phyloP scores from a whole-genome alignment of 768 basidiomycete genomes.

The Amanita polypyramis region DNA sequence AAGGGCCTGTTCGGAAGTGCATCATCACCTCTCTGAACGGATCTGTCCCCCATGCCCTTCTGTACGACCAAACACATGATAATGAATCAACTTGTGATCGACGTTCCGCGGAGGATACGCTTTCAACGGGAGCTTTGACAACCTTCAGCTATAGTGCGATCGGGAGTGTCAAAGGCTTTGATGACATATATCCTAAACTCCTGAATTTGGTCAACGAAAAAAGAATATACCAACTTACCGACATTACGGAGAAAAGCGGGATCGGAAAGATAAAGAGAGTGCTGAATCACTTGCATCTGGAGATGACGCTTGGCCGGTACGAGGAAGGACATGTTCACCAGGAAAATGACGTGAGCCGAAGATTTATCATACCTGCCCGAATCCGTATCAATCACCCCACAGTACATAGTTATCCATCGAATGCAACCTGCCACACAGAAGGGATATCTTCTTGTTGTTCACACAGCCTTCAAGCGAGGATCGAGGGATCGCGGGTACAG shows the following conservation, averaged over 20 bases:
- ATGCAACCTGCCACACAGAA: constrained; percentile 86
- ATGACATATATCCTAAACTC: constrained; percentile 94
- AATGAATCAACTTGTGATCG: constrained; percentile 90
- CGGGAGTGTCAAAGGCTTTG: constrained; percentile 94
- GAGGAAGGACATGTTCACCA: constrained; percentile 95
- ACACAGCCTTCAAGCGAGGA: constrained; percentile 84
- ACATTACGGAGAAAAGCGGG: constrained; percentile 42
- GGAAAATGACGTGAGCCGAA: constrained; percentile 75
- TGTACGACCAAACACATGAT: constrained; percentile 96
- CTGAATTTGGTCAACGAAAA: constrained; percentile 82
- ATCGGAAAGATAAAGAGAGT: constrained; percentile 56
- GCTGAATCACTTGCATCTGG: constrained; percentile 79
- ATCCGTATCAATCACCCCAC: constrained; percentile 2
- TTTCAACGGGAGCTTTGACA: constrained; percentile 90
- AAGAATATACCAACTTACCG: constrained; percentile 64
- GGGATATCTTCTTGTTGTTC: constrained; percentile 86
- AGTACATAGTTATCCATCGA: constrained; percentile 93
- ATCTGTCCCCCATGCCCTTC: constrained; percentile 81
- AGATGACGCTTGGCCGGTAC: constrained; percentile 83
- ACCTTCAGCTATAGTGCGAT: constrained; percentile 83
- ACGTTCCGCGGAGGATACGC: constrained; percentile 86
- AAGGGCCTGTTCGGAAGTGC: constrained; percentile 66
- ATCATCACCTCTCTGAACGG: constrained; percentile 75
- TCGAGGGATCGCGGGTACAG: constrained; percentile 73
- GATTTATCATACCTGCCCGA: not conserved